phyloP scores from a whole-genome alignment of 305 asterid genomes.

The Rubia peregrina region DNA sequence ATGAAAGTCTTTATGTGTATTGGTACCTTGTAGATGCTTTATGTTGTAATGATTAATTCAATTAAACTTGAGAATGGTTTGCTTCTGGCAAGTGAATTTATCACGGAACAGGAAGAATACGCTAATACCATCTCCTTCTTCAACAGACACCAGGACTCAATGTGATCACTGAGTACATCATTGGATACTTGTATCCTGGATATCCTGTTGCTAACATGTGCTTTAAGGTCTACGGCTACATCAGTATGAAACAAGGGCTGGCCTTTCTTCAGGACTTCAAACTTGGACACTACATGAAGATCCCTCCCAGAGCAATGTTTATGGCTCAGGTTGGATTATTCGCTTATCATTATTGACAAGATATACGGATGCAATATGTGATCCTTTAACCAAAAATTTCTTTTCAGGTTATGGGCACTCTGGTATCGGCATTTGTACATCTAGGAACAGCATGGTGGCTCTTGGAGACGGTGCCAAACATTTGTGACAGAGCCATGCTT shows the following conservation, averaged over 20 bases:
- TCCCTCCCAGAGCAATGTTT: constrained; percentile 92
- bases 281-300: constrained; percentile 97
- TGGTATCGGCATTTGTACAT: constrained; percentile 67
- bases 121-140: constrained; percentile 9
- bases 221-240: constrained; percentile 88
- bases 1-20: no score
- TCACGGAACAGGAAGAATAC: neutral
- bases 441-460: constrained; percentile 98
- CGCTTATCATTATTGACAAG: neutral
- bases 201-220: constrained; percentile 98
- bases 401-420: constrained; percentile 68
- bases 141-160: constrained; percentile 79
- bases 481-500: constrained; percentile 64
- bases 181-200: constrained; percentile 92
- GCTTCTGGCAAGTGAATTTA: neutral
- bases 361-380: neutral
- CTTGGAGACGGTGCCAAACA: constrained; percentile 70
- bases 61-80: neutral
- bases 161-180: constrained; percentile 87
- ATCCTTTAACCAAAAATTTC: neutral
- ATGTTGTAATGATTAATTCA: neutral
- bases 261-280: constrained; percentile 82
- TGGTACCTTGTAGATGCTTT: no score
- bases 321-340: constrained; percentile 74
- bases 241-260: constrained; percentile 92